A percentile compares a stretch with the other conserved stretches of the same genome.
phyloP scores from a whole-genome alignment of 2,329 filamentous ascomycete genomes.

The Ceratocystis diversiconidia region DNA sequence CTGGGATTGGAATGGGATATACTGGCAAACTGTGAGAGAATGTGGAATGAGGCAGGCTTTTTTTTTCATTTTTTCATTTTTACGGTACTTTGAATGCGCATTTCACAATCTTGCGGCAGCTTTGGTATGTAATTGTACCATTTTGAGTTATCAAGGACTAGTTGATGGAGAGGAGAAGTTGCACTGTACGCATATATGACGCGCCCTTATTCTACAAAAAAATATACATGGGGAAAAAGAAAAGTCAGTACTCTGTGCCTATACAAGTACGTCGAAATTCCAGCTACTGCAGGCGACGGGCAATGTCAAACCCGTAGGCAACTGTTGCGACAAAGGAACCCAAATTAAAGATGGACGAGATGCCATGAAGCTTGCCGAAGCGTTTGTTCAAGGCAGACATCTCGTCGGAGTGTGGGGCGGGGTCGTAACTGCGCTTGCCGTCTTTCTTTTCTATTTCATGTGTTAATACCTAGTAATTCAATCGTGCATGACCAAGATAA shows the following conservation, averaged over 20 bases:
- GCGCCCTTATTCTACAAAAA: no score
- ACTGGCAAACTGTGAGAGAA: conserved; percentile 29
- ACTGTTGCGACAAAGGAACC: conserved; percentile 53
- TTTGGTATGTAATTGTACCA: no score
- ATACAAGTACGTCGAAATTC: neutral
- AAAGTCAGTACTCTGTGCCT: no score
- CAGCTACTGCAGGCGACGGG: conserved; percentile 41
- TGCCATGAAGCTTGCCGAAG: conserved; percentile 67
- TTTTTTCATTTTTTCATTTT: no score
- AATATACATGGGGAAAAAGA: no score
- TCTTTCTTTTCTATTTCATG: conserved; percentile 56
- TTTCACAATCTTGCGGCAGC: no score
- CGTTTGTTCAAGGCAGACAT: conserved; percentile 68
- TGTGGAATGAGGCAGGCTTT: no score
- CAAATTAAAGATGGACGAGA: conserved; percentile 69
- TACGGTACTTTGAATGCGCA: no score
- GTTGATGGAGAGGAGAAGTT: no score
- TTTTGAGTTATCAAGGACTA: no score
- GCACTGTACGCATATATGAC: no score
- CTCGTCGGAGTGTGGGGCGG: conserved; percentile 64
- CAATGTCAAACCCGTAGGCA: conserved; percentile 65
- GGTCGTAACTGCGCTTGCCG: conserved; percentile 73
- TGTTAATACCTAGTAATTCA: neutral
- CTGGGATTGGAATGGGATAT: conserved; percentile 41
- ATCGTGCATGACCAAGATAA: neutral